Evolutionary conservation across 345 rosid genomes (phyloP).

Genomic region (Arabis alpina): DNA sequence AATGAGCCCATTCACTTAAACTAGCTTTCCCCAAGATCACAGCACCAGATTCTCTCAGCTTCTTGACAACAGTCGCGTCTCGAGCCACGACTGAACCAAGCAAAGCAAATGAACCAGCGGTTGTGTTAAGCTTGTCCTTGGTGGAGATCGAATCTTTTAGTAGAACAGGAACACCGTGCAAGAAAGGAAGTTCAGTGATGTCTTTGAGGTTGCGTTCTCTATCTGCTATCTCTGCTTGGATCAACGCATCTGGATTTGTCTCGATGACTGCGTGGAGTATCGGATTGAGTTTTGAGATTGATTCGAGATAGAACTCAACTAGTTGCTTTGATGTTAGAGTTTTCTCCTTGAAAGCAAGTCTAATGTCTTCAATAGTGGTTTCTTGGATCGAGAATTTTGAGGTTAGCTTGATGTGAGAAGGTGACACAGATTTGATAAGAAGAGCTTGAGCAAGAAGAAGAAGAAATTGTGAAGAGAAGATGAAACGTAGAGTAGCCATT

Average conservation of each 20-base stretch:
- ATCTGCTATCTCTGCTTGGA: slow-evolving; percentile 65
- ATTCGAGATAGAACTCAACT: slow-evolving; percentile 53
- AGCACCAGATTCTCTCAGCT: slow-evolving; percentile 63
- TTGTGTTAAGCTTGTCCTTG: slow-evolving; percentile 67
- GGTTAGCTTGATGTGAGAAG: neutral
- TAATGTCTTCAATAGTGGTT: slow-evolving; percentile 51
- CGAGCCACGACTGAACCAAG: slow-evolving; percentile 63
- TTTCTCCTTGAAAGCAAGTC: slow-evolving; percentile 54
- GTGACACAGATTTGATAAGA: neutral
- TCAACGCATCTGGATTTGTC: slow-evolving; percentile 69
- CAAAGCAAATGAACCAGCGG: slow-evolving; percentile 74
- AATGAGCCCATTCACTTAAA: slow-evolving; percentile 67
- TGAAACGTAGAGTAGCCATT: slow-evolving; percentile 7
- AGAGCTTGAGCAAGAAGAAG: neutral
- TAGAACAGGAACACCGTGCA: slow-evolving; percentile 73
- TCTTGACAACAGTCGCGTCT: slow-evolving; percentile 66
- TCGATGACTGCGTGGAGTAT: slow-evolving; percentile 63
- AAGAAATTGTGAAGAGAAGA: neutral
- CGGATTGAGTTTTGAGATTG: slow-evolving; percentile 55
- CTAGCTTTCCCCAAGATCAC: slow-evolving; percentile 81
- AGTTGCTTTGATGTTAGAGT: slow-evolving; percentile 63
- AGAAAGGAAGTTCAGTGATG: slow-evolving; percentile 14
- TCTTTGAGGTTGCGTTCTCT: slow-evolving; percentile 45
- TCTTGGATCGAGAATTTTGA: slow-evolving; percentile 50
- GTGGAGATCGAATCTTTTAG: slow-evolving; percentile 74